Percentiles rank a stretch among this genome's conserved stretches.
phyloP scores from a whole-genome alignment of 495 filamentous ascomycete genomes.

The Aspergillus sclerotioniger region DNA sequence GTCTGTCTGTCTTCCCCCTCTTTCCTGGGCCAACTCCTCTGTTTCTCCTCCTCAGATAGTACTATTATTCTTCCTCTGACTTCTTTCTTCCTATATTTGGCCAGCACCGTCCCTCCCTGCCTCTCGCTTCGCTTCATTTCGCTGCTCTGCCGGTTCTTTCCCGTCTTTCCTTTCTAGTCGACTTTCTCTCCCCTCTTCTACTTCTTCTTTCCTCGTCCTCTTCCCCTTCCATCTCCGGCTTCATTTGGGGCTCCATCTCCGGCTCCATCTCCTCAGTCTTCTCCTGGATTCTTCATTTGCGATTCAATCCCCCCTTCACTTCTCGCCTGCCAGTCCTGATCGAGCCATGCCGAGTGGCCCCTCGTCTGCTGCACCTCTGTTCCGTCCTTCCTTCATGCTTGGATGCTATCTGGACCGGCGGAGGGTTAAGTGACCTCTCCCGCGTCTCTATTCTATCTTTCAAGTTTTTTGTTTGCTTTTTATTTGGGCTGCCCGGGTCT shows the following conservation, averaged over 20 bases:
- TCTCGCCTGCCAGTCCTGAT: slow-evolving; percentile 1
- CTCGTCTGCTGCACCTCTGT: not conserved
- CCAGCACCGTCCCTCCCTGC: not conserved
- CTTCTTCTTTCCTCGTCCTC: not conserved
- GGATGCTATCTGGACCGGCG: slow-evolving; percentile 13
- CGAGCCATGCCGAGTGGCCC: slow-evolving; percentile 7
- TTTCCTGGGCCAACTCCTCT: not conserved
- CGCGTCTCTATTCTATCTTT: not conserved
- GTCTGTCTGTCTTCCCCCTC: not conserved
- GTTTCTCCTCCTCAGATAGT: no score
- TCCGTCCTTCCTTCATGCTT: slow-evolving; percentile 3
- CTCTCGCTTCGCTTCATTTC: not conserved
- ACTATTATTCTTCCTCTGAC: no score
- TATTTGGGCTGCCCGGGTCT: not conserved
- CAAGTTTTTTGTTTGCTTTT: not conserved
- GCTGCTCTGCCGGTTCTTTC: not conserved
- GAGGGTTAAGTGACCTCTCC: slow-evolving; percentile 5
- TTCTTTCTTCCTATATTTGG: slow-evolving; percentile 1
- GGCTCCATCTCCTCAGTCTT: not conserved
- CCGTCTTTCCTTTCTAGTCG: slow-evolving; percentile 1
- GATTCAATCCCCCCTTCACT: not conserved
- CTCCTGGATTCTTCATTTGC: not conserved
- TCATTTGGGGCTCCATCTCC: not conserved
- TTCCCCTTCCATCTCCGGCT: not conserved
- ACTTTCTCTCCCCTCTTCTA: not conserved